These are phyloP conservation scores for Rhododendron ferrugineum DNA, from an alignment of 148 eudicot species.

Conservation along the genomic window DNA sequence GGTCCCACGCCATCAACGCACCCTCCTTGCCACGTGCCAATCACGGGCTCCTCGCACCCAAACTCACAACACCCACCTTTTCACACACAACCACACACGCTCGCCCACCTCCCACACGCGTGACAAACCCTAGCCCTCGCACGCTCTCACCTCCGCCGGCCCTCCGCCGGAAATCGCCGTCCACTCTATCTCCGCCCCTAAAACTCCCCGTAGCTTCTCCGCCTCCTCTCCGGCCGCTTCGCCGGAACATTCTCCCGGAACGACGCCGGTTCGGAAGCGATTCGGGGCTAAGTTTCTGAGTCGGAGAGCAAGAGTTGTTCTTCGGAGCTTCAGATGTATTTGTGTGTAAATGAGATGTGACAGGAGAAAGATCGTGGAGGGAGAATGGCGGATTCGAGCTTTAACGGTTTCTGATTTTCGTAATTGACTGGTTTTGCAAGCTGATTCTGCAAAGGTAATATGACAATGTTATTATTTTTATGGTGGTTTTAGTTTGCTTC, in stretches of 20 bases:
- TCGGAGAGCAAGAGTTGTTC: neutral
- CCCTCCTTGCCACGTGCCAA: conserved; percentile 9
- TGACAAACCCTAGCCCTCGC: conserved; percentile 36
- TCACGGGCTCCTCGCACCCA: conserved; percentile 6
- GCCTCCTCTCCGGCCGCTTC: conserved; percentile 19
- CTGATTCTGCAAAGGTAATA: neutral
- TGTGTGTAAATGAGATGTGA: neutral
- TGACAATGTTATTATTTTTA: neutral
- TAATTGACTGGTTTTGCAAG: neutral
- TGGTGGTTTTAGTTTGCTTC: neutral
- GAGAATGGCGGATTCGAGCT: neutral
- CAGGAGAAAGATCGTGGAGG: neutral
- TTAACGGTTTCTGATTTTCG: neutral
- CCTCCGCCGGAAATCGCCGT: conserved; percentile 13
- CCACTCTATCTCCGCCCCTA: neutral
- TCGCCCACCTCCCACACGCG: conserved; percentile 43
- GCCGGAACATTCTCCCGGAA: conserved; percentile 23
- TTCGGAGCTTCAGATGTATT: neutral
- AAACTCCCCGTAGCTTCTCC: neutral
- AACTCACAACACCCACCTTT: conserved; percentile 7
- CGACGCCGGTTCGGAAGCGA: conserved; percentile 7
- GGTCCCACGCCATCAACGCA: conserved; percentile 3
- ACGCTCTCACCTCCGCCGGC: conserved; percentile 35
- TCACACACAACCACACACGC: conserved; percentile 24
- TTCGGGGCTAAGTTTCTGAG: neutral